A percentile compares a stretch with the other conserved stretches of the same genome.
phyloP scores from a whole-genome alignment of 1,284 basidiomycete genomes.

The Ustilago loliicola region DNA sequence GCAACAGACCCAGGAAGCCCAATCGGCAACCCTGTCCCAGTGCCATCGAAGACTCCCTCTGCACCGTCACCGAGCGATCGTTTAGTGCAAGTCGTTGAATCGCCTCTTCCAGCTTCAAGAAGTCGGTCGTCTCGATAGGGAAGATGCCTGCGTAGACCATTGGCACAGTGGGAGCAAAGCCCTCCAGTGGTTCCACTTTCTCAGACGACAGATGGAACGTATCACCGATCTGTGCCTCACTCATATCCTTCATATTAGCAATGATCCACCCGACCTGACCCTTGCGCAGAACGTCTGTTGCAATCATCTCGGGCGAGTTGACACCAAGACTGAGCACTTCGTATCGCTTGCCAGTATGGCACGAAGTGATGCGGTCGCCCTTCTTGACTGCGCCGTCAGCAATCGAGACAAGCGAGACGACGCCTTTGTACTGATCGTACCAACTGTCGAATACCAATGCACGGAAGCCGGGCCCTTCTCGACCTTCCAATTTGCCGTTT shows the following conservation, averaged over 20 bases:
- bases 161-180: conserved; percentile 90
- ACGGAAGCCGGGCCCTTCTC: conserved; percentile 72
- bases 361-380: conserved; percentile 80
- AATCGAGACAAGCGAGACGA: conserved; percentile 90
- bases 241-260: conserved; percentile 97
- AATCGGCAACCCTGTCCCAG: conserved; percentile 94
- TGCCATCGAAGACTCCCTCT: conserved; percentile 91
- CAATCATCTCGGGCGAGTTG: conserved; percentile 78
- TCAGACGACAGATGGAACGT: conserved; percentile 86
- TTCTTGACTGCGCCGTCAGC: conserved; percentile 75
- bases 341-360: conserved; percentile 88
- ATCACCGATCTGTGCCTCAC: conserved; percentile 96
- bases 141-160: conserved; percentile 99
- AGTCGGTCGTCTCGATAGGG: conserved; percentile 91
- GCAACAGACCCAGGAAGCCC: conserved; percentile 94
- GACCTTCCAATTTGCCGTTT: conserved; percentile 43
- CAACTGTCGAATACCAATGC: conserved; percentile 92
- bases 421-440: conserved; percentile 95
- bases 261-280: conserved; percentile 84
- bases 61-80: conserved; percentile 90
- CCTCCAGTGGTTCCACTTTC: conserved; percentile 85
- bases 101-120: conserved; percentile 93
- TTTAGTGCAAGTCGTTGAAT: conserved; percentile 88
- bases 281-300: conserved; percentile 76
- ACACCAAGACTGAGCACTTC: conserved; percentile 92